Conservation (phyloP, 179 eudicot species). For the Beta corolliflora region DNA sequence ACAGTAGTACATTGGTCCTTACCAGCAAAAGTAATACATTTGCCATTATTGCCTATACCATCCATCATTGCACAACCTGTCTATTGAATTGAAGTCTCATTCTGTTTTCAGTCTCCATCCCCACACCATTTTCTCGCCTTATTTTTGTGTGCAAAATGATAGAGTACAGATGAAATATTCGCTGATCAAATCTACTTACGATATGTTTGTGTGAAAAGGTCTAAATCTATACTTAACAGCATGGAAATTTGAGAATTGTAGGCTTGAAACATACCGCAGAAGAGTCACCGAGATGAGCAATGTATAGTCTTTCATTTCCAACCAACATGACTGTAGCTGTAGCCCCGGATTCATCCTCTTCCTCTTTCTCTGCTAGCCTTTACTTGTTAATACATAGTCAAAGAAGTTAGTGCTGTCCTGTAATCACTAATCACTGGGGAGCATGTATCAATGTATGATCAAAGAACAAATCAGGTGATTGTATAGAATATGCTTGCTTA, state of each 20-base stretch:
- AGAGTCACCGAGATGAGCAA: constrained; percentile 96
- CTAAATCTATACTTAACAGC: neutral
- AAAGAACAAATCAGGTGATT: too few species aligned
- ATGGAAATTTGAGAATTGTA: neutral
- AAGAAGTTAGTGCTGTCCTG: constrained; percentile 10
- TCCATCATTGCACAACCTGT: too few species aligned
- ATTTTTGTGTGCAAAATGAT: too few species aligned
- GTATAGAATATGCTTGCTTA: constrained; percentile 36
- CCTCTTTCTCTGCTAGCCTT: constrained; percentile 67
- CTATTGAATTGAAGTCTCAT: too few species aligned
- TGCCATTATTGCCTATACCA: too few species aligned
- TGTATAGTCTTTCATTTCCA: constrained; percentile 53
- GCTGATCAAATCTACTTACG: too few species aligned
- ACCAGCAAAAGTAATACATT: too few species aligned
- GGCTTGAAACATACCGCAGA: constrained; percentile 54
- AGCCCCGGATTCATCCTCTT: constrained; percentile 81
- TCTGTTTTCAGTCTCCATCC: too few species aligned
- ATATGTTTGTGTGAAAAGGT: neutral
- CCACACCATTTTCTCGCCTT: too few species aligned
- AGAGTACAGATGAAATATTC: too few species aligned
- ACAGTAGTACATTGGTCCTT: too few species aligned
- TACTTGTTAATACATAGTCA: constrained; percentile 24
- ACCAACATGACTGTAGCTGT: constrained; percentile 82
- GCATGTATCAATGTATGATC: neutral
- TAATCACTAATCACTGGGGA: neutral